These are phyloP conservation scores for Boletus subcaerulescens DNA, from an alignment of 768 basidiomycete species.

Conservation along the genomic window DNA sequence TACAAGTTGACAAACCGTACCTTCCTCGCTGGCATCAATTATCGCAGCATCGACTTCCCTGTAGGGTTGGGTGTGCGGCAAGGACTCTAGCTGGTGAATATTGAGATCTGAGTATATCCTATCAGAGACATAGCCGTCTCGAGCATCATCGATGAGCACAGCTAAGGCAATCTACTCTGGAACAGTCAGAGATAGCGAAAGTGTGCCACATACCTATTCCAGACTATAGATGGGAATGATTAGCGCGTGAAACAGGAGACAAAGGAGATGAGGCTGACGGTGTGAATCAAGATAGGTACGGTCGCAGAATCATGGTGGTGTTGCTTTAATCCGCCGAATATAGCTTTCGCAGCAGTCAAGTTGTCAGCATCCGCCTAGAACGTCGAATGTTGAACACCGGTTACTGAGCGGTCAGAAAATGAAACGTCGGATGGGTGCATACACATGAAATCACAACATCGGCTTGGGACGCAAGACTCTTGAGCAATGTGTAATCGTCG, in stretches of 20 bases:
- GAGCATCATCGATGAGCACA: conserved; percentile 30
- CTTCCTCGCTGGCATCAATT: conserved; percentile 47
- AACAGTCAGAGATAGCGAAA: not conserved
- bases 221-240: conserved; percentile 35
- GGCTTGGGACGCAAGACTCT: conserved; percentile 40
- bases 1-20: conserved; percentile 19
- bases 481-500: conserved; percentile 34
- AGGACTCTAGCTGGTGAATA: conserved; percentile 39
- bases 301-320: conserved; percentile 38
- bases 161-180: conserved; percentile 4
- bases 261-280: conserved; percentile 36
- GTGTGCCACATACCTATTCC: conserved; percentile 38
- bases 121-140: conserved; percentile 38
- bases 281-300: conserved; percentile 54
- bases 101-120: conserved; percentile 51
- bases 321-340: conserved; percentile 49
- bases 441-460: conserved; percentile 43
- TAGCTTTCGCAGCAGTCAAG: conserved; percentile 39
- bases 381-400: not conserved
- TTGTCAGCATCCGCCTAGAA: conserved; percentile 44
- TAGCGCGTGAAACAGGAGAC: conserved; percentile 1
- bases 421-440: not conserved
- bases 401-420: not conserved
- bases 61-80: conserved; percentile 46
- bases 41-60: conserved; percentile 48